Evolutionary conservation across 2,329 filamentous ascomycete genomes (phyloP), one percentile per base, ranked within the genome.

Genomic region (Clonostachys solani): DNA sequence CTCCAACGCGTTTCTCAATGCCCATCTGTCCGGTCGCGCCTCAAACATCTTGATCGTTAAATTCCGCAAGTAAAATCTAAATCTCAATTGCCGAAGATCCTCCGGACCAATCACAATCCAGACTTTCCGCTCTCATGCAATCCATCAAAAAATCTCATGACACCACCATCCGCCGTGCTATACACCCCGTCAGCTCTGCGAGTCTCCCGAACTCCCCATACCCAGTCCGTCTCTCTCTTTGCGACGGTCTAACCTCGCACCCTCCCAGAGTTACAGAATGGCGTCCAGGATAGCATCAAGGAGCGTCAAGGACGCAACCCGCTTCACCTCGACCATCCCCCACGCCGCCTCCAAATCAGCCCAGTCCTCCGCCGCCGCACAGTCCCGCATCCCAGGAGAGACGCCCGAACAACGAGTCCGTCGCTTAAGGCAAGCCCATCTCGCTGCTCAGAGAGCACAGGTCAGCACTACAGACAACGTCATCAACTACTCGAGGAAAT

Each of bases 261-360:
- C 6, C 36, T n/a, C 36, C 6, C 12, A 38, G 15, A 38, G 15
- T n/a, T 5, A n/a, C 36, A 34, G 12, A 16, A 74, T 73, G 70
- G 64, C 66, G 48, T 66, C 67, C 34, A 64, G 65, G 55, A 66
- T 73, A 41, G 72, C 71, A 54, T 77, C 86, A 50, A 84, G 86
- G 62, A 88, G 82, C 69, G 84, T 87, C 63, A 81, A 81, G 58
- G 88, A 92, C 65, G 88, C 89, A 55, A 94, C 89, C 59, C 84
- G 87, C 62, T 94, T 73, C 63, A 73, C 70, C 35, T 72, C 70
- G 47, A 72, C 69, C 49, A 69, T 71, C 49, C 70, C 71, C 45
- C 87, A 90, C 68, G 87, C 86, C 57, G 77, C 78, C 54, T 81
- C 82, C 55, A 87, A 87, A 63, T 66, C 75, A 40, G 59, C 60